These are phyloP conservation scores for Tephrocybe sp. DNA, from an alignment of 768 basidiomycete species.

Conservation along the genomic window DNA sequence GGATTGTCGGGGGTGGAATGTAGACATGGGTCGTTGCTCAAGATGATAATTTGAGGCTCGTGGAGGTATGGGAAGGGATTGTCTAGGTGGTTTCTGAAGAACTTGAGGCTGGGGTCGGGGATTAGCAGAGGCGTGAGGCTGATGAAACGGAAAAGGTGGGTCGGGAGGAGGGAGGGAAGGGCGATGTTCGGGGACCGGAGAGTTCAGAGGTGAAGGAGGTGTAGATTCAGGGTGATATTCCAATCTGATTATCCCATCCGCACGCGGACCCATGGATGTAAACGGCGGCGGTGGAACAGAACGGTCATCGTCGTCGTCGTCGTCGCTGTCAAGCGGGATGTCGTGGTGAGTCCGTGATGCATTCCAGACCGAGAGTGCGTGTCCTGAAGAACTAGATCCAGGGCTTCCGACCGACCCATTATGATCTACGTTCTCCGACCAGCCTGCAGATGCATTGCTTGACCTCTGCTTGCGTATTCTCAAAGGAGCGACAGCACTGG, in stretches of 20 bases:
- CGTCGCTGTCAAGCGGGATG: slow-evolving; percentile 15
- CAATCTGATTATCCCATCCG: slow-evolving; percentile 31
- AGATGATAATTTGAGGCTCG: slow-evolving; percentile 9
- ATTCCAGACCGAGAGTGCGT: slow-evolving; percentile 5
- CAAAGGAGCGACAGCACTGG: slow-evolving; percentile 28
- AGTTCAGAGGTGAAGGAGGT: slow-evolving; percentile 20
- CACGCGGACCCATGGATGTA: slow-evolving; percentile 29
- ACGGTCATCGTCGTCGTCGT: slow-evolving; percentile 19
- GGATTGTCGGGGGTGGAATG: neutral
- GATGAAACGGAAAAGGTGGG: slow-evolving; percentile 6
- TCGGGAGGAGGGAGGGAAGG: slow-evolving; percentile 8
- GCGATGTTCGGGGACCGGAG: slow-evolving; percentile 13
- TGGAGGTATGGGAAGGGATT: slow-evolving; percentile 16
- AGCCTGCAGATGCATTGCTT: slow-evolving; percentile 10
- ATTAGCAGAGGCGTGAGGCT: slow-evolving; percentile 2
- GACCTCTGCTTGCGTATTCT: slow-evolving; percentile 30
- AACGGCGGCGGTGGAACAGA: slow-evolving; percentile 39
- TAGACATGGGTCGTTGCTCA: slow-evolving; percentile 14
- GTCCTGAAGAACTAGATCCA: neutral
- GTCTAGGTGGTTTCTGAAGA: slow-evolving; percentile 18
- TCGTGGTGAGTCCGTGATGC: slow-evolving; percentile 5
- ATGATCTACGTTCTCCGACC: slow-evolving; percentile 3
- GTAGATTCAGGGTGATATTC: slow-evolving; percentile 23
- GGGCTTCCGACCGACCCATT: neutral
- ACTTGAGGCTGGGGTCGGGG: neutral